Percentiles rank a stretch among this genome's conserved stretches.
These are phyloP conservation scores for Fagus crenata DNA, from an alignment of 306 rosid species.

Conservation along the genomic window DNA sequence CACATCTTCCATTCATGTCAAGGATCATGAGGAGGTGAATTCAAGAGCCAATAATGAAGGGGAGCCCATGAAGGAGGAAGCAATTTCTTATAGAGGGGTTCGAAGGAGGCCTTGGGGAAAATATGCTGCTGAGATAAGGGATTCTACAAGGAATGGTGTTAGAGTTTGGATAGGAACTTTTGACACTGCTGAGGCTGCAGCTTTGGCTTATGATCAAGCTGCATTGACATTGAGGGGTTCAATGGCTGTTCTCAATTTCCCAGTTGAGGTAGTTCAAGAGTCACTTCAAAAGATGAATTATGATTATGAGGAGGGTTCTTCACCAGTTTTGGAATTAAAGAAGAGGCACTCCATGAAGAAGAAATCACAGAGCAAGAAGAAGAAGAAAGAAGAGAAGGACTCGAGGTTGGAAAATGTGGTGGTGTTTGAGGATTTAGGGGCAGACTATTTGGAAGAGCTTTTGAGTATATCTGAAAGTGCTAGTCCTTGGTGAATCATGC, in stretches of 20 bases:
- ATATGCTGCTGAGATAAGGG: constrained; percentile 70
- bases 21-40: constrained; percentile 38
- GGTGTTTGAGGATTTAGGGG: constrained; percentile 58
- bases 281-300: constrained; percentile 54
- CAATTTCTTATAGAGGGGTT: constrained; percentile 50
- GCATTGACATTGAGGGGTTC: constrained; percentile 61
- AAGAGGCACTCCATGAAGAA: constrained; percentile 48
- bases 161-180: constrained; percentile 80
- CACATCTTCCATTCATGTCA: neutral
- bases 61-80: constrained; percentile 15
- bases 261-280: constrained; percentile 35
- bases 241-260: constrained; percentile 55
- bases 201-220: constrained; percentile 77
- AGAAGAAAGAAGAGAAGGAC: neutral
- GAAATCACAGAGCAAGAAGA: constrained; percentile 25
- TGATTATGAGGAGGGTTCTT: constrained; percentile 29
- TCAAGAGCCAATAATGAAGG: constrained; percentile 12
- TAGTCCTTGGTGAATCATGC: neutral
- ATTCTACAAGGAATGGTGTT: constrained; percentile 55
- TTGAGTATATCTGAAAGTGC: constrained; percentile 32
- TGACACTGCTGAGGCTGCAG: constrained; percentile 69
- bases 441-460: constrained; percentile 59
- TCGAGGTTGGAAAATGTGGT: constrained; percentile 25
- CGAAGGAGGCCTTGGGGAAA: constrained; percentile 74
- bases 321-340: constrained; percentile 66